These are phyloP conservation scores for Boletus huronensis DNA, from an alignment of 768 basidiomycete genomes.

Conservation along the genomic window DNA sequence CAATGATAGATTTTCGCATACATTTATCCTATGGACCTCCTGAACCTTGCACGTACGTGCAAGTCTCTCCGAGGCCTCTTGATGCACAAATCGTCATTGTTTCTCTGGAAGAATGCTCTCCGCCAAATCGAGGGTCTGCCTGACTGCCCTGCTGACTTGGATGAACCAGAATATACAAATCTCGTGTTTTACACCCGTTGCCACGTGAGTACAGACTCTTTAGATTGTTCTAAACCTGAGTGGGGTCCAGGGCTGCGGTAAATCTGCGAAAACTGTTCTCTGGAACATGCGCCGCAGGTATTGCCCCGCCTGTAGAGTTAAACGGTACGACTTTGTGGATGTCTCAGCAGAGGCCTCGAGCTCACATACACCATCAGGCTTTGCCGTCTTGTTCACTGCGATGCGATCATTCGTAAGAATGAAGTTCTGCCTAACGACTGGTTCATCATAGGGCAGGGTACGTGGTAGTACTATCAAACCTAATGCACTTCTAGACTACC, in stretches of 20 bases:
- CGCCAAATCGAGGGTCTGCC: constrained; percentile 39
- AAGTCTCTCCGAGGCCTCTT: constrained; percentile 39
- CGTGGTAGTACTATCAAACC: neutral
- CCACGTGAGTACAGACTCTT: constrained; percentile 9
- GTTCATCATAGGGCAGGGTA: constrained; percentile 1
- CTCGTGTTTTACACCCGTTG: constrained; percentile 36
- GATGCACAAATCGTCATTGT: constrained; percentile 28
- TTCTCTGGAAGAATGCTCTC: constrained; percentile 29
- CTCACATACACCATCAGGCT: constrained; percentile 3
- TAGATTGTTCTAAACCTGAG: neutral
- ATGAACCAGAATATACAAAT: constrained; percentile 43
- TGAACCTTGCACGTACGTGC: constrained; percentile 40
- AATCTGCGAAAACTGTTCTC: constrained; percentile 4
- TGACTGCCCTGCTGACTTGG: constrained; percentile 41
- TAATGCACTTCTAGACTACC: neutral
- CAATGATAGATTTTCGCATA: constrained; percentile 37
- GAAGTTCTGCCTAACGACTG: constrained; percentile 1
- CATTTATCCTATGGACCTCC: constrained; percentile 34
- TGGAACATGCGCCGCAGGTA: constrained; percentile 21
- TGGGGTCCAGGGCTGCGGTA: constrained; percentile 9
- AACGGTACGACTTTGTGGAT: constrained; percentile 2
- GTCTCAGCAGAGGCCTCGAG: neutral
- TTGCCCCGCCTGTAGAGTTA: constrained; percentile 10
- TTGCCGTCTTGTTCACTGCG: neutral
- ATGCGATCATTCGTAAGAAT: neutral